Base-by-base conservation (phyloP, 768 basidiomycete genomes). In the Crassisporium funariophilum region DNA sequence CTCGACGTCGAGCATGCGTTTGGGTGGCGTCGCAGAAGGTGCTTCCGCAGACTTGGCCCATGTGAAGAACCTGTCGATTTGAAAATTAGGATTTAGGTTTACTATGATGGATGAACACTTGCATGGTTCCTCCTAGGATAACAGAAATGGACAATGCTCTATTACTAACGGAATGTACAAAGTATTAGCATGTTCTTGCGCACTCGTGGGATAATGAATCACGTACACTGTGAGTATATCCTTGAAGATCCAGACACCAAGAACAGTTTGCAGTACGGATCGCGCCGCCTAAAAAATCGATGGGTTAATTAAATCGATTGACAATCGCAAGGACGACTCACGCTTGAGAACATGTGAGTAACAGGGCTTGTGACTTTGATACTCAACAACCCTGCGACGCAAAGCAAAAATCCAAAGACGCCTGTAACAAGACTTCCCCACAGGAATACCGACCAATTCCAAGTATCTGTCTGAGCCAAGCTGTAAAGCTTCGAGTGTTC, bases 311-410 rank as follows among this genome's bases (percentile, higher is more conserved):
- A 43, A 47, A 51, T 47, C 35, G 48, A n/a, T n/a, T n/a, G n/a
- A n/a, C 27, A 11, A 22, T 35, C 36, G 13, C 27, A 40, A 40
- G 11, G 27, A 35, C 35, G 9, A 74, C 83, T 61, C 56, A 88
- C 86, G 53, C 78, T 85, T 12, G 83, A 84, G 67, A 91, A 87
- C 87, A 90, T 91, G 62, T 91, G 90, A 1, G 88, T 90, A 44
- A 92, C 77, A 4, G 89, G 89, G 46, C 84, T 86, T 12, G 88
- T 91, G 40, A 89, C 79, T 60, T 86, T 86, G 70, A 92, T 88
- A 59, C 85, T 87, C 50, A 92, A 69, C 55, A 91, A 67, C 16
- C 86, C 87, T 1, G 90, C 88, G 31, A 92, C 67, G 54, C 86
- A 88, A 29, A 92, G 81, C 49, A 91, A 62, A 70, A 91, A 92